phyloP scores from a whole-genome alignment of 2,329 filamentous ascomycete genomes.

The Pseudocercospora musae region DNA sequence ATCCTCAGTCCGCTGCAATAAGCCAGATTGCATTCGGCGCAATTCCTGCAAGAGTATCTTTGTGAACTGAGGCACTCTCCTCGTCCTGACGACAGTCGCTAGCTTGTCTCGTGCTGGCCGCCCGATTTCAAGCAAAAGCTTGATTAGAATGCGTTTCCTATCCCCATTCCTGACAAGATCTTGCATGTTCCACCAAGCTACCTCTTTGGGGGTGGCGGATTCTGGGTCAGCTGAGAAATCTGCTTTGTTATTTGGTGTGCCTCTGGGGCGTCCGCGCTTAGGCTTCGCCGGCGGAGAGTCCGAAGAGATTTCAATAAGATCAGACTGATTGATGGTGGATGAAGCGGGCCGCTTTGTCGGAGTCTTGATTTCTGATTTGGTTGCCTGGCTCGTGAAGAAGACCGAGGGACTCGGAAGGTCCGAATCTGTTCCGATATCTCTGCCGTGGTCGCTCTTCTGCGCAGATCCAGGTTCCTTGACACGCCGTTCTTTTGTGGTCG shows the following conservation, averaged over 20 bases:
- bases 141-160: slow-evolving; percentile 45
- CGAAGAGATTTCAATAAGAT: slow-evolving; percentile 20
- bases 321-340: not conserved
- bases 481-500: not conserved
- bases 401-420: not conserved
- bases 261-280: not conserved
- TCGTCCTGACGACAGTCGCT: not conserved
- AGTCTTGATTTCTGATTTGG: slow-evolving; percentile 3
- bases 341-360: slow-evolving; percentile 1
- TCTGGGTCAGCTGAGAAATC: slow-evolving; percentile 7
- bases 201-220: slow-evolving; percentile 10
- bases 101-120: slow-evolving; percentile 6
- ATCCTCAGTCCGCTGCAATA: not conserved
- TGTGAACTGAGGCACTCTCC: not conserved
- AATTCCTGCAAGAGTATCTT: not conserved
- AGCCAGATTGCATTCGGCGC: not conserved
- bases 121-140: slow-evolving; percentile 36
- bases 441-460: not conserved
- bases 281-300: slow-evolving; percentile 13
- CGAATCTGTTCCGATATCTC: slow-evolving; percentile 1
- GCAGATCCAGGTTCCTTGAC: not conserved
- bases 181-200: slow-evolving; percentile 16
- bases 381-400: not conserved
- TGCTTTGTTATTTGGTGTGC: slow-evolving; percentile 2
- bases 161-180: slow-evolving; percentile 27